Evolutionary conservation across 352 stramenopile genomes (phyloP), one percentile per base, ranked within the genome.

Genomic region (Globisporangium irregulare): DNA sequence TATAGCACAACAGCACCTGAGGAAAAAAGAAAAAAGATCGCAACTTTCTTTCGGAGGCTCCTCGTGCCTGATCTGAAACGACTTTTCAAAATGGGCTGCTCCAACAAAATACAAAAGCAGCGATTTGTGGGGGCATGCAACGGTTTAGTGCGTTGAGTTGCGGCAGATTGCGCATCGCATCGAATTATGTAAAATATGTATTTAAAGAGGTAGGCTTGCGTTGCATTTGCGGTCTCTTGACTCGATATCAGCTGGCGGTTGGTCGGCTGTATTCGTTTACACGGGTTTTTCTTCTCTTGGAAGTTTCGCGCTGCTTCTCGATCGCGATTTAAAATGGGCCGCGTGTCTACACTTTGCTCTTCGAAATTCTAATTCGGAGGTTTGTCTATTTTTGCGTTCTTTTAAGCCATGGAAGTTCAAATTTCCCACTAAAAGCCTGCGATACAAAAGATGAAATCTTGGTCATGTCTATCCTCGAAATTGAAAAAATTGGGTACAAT

Each of bases 31-130:
- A 60, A 41, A 60, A 56, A 56, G 50, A 56, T 56, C 50, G 50
- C 50, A 15, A 55, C n/a, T 60, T 60, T 60, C 27, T 43, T 60
- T 60, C 55, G 55, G 15, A 34, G 27, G 29, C 18, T 25, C 15
- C 12, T 22, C 27, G 12, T 43, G 29, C 55, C 57, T 62, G 57
- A 62, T 62, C 57, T 62, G 57, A 62, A 62, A 62, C 57, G 32
- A 25, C 57, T 62, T 43, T 62, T 62, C 57, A 53, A 62, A 51
- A 51, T 51, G 43, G 43, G 41, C 41, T 48, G 41, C 15, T 20
- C 41, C 41, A 15, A 50, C 8, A 50, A 51, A 46, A 46, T 20
- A 46, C 12, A 46, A 5, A 48, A 4, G 14, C 38, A 20, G 6
- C 41, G 15, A 50, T 15, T 22, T n/a, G 43, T n/a, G 18, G 38